Evolutionary conservation across 2,329 filamentous ascomycete species (phyloP).

Genomic region (Hypoxylon sp.): DNA sequence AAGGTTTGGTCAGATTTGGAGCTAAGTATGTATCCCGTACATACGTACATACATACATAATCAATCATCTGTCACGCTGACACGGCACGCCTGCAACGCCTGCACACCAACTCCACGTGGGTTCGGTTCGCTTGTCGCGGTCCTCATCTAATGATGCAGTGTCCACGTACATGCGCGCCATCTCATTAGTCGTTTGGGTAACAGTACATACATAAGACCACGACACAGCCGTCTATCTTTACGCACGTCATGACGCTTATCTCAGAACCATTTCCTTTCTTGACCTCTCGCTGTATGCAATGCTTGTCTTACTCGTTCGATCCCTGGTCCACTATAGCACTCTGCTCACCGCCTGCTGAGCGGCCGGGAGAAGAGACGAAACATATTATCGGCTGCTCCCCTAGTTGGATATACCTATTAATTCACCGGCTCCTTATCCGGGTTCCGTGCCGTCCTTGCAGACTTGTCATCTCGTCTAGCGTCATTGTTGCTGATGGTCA

Average conservation of each 20-base stretch:
- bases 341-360: constrained; percentile 41
- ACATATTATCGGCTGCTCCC: constrained; percentile 25
- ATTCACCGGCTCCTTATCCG: constrained; percentile 45
- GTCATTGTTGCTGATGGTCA: constrained; percentile 39
- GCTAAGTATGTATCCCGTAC: constrained; percentile 34
- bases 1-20: constrained; percentile 38
- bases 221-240: constrained; percentile 18
- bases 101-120: constrained; percentile 39
- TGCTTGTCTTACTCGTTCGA: constrained; percentile 44
- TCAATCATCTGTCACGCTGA: constrained; percentile 35
- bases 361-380: constrained; percentile 36
- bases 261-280: constrained; percentile 44
- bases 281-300: constrained; percentile 38
- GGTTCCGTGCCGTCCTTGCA: constrained; percentile 43
- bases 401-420: constrained; percentile 35
- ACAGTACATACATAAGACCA: constrained; percentile 30
- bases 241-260: constrained; percentile 44
- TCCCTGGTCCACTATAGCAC: constrained; percentile 32
- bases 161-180: constrained; percentile 16
- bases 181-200: constrained; percentile 29
- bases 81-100: constrained; percentile 10
- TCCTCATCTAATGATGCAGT: constrained; percentile 21
- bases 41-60: constrained; percentile 22
- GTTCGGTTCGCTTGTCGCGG: constrained; percentile 30
- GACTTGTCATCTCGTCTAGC: constrained; percentile 41